Conservation (phyloP, 805 yeast species). For the Wickerhamiella parazyma region DNA sequence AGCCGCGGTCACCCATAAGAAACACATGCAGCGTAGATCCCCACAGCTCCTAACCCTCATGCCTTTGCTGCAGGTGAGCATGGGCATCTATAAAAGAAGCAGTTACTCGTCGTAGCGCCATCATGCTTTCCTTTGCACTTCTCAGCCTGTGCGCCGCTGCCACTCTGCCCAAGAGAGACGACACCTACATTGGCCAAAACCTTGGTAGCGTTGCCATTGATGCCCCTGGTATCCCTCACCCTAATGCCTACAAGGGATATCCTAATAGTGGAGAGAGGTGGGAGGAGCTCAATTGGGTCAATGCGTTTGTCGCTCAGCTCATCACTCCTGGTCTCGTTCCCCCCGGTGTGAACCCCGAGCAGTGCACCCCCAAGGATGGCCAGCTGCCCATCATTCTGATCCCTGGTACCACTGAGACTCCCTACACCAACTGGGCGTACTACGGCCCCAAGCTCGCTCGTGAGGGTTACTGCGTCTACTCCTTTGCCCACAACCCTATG, state of each 20-base stretch:
- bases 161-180: background rate
- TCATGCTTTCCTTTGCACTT: background rate
- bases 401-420: slow-evolving; percentile 4
- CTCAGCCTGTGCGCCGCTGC: background rate
- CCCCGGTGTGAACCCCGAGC: background rate
- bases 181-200: background rate
- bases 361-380: slow-evolving; percentile 4
- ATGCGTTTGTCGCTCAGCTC: background rate
- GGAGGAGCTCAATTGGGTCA: background rate
- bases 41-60: too few relatives aligned
- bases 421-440: slow-evolving; percentile 6
- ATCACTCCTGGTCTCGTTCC: background rate
- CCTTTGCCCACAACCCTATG: slow-evolving; percentile 2
- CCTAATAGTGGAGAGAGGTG: background rate
- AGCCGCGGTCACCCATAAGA: too few relatives aligned
- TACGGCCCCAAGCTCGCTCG: background rate
- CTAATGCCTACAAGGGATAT: background rate
- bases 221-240: background rate
- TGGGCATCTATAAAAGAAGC: background rate
- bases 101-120: background rate
- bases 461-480: slow-evolving; percentile 6
- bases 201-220: background rate
- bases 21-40: too few relatives aligned
- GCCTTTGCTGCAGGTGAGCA: background rate
- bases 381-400: background rate